phyloP scores from a whole-genome alignment of 495 filamentous ascomycete species.

The Penicillium waksmanii region DNA sequence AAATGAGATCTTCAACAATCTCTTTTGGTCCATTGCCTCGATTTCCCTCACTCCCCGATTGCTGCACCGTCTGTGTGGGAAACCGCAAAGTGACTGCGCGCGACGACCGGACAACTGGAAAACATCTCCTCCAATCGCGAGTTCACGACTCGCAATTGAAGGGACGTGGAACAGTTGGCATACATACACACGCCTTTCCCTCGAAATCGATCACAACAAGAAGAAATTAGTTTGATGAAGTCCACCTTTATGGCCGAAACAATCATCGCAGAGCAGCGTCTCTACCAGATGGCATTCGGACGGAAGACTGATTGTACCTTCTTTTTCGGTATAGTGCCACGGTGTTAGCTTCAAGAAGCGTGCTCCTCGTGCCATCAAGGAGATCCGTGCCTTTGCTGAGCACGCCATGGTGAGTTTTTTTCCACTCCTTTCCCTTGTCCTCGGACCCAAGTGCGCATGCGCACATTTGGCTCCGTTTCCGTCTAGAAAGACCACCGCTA shows the following conservation, averaged over 20 bases:
- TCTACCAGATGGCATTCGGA: conserved; percentile 59
- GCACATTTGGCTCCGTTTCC: too few species aligned
- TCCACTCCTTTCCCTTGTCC: neutral
- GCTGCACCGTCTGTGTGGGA: conserved; percentile 6
- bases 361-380: conserved; percentile 97
- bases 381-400: conserved; percentile 90
- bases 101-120: conserved; percentile 16
- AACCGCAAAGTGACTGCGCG: conserved; percentile 12
- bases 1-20: conserved; percentile 8
- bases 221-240: conserved; percentile 71
- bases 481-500: neutral
- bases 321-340: conserved; percentile 72
- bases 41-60: conserved; percentile 1
- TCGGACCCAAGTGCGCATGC: neutral
- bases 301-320: conserved; percentile 60
- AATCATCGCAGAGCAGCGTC: conserved; percentile 37
- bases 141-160: neutral
- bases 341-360: conserved; percentile 99
- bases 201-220: conserved; percentile 38
- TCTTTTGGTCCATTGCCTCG: neutral
- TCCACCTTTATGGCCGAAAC: conserved; percentile 59
- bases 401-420: conserved; percentile 85
- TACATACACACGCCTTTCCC: conserved; percentile 13
- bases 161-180: conserved; percentile 20
- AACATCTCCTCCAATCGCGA: neutral